A percentile compares a stretch with the other conserved stretches of the same genome.
Evolutionary conservation across 257 asterid genomes (phyloP).

Genomic region (Ehretia macrophylla): DNA sequence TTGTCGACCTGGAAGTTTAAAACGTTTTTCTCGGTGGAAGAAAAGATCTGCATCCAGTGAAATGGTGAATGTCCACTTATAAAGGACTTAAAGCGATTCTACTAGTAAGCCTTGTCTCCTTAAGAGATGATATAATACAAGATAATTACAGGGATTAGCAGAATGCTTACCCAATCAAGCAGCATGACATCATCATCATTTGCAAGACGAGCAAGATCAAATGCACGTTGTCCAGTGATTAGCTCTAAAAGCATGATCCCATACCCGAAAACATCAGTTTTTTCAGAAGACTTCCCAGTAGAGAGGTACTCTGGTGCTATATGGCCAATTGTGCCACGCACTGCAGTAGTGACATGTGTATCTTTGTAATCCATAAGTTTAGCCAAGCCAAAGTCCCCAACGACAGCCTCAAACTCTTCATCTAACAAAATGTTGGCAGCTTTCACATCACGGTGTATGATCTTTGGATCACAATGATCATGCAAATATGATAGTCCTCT

Average conservation of each 20-base stretch:
- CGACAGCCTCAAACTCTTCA: slow-evolving; percentile 58
- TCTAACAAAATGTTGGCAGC: slow-evolving; percentile 53
- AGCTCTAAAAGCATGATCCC: slow-evolving; percentile 58
- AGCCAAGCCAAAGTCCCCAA: slow-evolving; percentile 57
- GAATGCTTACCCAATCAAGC: slow-evolving; percentile 44
- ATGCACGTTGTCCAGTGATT: slow-evolving; percentile 51
- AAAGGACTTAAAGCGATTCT: too few relatives aligned
- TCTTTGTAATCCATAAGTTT: slow-evolving; percentile 59
- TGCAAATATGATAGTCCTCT: slow-evolving; percentile 51
- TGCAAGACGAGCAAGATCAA: slow-evolving; percentile 56
- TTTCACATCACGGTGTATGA: slow-evolving; percentile 54
- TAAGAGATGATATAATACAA: too few relatives aligned
- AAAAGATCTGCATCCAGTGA: too few relatives aligned
- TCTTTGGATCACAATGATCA: slow-evolving; percentile 55
- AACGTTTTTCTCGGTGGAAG: too few relatives aligned
- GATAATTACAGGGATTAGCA: too few relatives aligned
- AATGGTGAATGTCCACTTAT: too few relatives aligned
- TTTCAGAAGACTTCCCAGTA: slow-evolving; percentile 52
- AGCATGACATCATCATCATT: slow-evolving; percentile 56
- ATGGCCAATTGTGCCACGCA: slow-evolving; percentile 58
- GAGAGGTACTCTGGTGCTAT: slow-evolving; percentile 57
- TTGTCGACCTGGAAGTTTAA: too few relatives aligned
- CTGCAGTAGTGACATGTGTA: slow-evolving; percentile 56
- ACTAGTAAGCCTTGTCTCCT: too few relatives aligned
- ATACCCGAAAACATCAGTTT: slow-evolving; percentile 55